Percentiles rank a stretch among this genome's conserved stretches.
Evolutionary conservation across 306 rosid genomes (phyloP).

Genomic region (Dryas alaskensis): DNA sequence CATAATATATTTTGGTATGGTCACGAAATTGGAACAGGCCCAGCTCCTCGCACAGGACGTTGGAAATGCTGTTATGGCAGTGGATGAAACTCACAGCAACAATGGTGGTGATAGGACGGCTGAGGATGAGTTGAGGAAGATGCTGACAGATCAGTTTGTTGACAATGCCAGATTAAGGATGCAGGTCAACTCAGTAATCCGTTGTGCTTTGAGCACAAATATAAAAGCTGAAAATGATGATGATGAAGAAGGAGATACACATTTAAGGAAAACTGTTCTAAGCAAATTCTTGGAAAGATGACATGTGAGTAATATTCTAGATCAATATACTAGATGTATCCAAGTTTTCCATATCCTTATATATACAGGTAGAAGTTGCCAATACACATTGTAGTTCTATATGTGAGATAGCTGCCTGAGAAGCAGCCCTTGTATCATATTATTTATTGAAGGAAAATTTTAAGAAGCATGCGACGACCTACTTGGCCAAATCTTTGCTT

Average conservation of each 20-base stretch:
- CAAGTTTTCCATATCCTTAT: not conserved
- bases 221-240: slow-evolving; percentile 40
- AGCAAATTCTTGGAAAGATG: slow-evolving; percentile 68
- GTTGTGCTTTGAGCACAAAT: slow-evolving; percentile 55
- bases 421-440: not conserved
- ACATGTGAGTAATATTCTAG: slow-evolving; percentile 2
- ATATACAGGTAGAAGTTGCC: not conserved
- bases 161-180: slow-evolving; percentile 82
- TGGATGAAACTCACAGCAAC: slow-evolving; percentile 29
- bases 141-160: slow-evolving; percentile 64
- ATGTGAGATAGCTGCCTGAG: not conserved
- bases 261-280: slow-evolving; percentile 53
- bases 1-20: slow-evolving; percentile 4
- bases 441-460: not conserved
- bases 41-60: slow-evolving; percentile 82
- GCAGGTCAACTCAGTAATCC: slow-evolving; percentile 75
- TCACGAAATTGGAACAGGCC: slow-evolving; percentile 56
- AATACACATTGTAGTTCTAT: not conserved
- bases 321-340: not conserved
- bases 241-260: slow-evolving; percentile 45
- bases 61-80: slow-evolving; percentile 42
- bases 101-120: slow-evolving; percentile 30
- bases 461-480: too few relatives aligned
- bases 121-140: slow-evolving; percentile 57
- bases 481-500: too few relatives aligned